Percentiles rank a stretch among this genome's conserved stretches.
These are phyloP conservation scores for Coemansia sp. DNA, from an alignment of 192 early-diverging fungal genomes.

Conservation along the genomic window DNA sequence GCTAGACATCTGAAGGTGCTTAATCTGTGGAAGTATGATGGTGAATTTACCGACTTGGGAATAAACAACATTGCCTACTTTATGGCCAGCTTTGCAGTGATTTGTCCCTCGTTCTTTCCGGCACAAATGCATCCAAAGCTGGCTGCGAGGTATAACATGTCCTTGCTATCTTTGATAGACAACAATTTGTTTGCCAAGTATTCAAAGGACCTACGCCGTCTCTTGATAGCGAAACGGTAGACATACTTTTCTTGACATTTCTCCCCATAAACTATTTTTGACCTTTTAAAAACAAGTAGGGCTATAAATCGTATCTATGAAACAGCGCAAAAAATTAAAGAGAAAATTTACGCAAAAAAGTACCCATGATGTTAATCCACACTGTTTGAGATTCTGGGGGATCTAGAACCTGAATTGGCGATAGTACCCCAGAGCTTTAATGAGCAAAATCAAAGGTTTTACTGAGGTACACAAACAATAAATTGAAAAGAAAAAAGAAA, in stretches of 20 bases:
- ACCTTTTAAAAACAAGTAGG: background rate
- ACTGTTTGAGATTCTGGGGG: constrained; percentile 6
- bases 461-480: background rate
- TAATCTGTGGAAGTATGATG: background rate
- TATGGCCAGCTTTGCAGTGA: background rate
- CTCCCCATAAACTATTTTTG: background rate
- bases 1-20: background rate
- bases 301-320: background rate
- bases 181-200: background rate
- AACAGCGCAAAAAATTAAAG: background rate
- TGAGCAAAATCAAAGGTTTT: constrained; percentile 10
- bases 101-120: background rate
- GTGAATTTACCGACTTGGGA: background rate
- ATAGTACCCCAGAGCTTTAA: background rate
- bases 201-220: background rate
- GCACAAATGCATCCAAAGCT: background rate
- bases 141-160: background rate
- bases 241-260: background rate
- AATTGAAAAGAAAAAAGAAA: background rate
- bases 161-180: background rate
- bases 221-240: background rate
- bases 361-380: constrained; percentile 9
- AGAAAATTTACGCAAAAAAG: constrained; percentile 10
- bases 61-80: background rate
- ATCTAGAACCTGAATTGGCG: constrained; percentile 1